Percentiles rank a stretch among this genome's conserved stretches.
phyloP scores from a whole-genome alignment of 495 filamentous ascomycete genomes.

The Thermochaetoides thermophila region DNA sequence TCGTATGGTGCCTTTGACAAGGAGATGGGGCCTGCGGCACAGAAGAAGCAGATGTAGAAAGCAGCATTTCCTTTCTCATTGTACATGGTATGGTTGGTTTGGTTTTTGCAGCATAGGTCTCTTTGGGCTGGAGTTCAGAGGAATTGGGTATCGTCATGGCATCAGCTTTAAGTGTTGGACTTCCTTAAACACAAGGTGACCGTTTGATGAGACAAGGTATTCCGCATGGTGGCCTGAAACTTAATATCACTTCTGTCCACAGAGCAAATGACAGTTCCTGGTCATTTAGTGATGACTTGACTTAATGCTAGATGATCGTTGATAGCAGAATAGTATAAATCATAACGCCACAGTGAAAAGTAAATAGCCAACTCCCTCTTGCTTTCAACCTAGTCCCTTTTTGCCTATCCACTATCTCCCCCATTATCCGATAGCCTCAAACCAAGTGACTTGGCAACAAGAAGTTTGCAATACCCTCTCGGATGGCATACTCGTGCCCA shows the following conservation, averaged over 20 bases:
- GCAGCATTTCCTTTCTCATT: neutral
- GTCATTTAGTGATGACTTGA: too few species aligned
- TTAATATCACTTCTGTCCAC: too few species aligned
- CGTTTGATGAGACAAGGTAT: too few species aligned
- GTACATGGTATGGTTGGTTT: conserved; percentile 1
- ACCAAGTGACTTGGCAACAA: conserved; percentile 85
- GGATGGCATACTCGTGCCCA: conserved; percentile 81
- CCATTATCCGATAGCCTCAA: conserved; percentile 19
- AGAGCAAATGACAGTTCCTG: too few species aligned
- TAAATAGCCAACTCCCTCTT: neutral
- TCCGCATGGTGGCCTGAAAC: too few species aligned
- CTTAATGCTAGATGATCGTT: too few species aligned
- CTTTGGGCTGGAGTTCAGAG: conserved; percentile 7
- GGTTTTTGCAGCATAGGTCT: conserved; percentile 8
- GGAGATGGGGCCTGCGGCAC: conserved; percentile 73
- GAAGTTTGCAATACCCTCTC: conserved; percentile 94
- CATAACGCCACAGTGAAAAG: too few species aligned
- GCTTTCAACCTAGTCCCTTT: neutral
- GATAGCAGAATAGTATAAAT: too few species aligned
- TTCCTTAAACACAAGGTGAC: too few species aligned
- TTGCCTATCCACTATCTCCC: neutral
- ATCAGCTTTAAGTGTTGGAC: conserved; percentile 7
- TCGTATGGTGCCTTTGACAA: conserved; percentile 92
- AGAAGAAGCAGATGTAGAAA: conserved; percentile 63
- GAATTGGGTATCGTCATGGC: conserved; percentile 5